phyloP scores from a whole-genome alignment of 768 basidiomycete genomes.

The Lactarius sanguifluus region DNA sequence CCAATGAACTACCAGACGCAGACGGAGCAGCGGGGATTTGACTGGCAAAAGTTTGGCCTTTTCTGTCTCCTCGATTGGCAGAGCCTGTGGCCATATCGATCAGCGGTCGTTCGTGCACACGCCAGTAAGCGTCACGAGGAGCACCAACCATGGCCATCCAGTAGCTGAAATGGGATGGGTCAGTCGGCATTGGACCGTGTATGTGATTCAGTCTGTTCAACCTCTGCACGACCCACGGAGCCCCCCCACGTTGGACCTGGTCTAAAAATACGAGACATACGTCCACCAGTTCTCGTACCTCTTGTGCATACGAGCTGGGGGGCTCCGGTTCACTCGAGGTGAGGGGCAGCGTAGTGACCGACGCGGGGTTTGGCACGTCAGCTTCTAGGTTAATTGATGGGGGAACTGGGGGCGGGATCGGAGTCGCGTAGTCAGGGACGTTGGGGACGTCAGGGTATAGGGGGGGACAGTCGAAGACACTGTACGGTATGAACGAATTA shows the following conservation, averaged over 20 bases:
- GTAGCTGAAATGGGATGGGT: conserved; percentile 74
- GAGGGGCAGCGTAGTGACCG: background rate
- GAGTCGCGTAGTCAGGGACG: conserved; percentile 1
- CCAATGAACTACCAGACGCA: conserved; percentile 91
- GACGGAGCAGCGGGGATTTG: conserved; percentile 69
- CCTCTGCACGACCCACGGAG: conserved; percentile 92
- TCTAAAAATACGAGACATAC: conserved; percentile 61
- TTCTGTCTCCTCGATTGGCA: conserved; percentile 90
- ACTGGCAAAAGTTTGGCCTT: conserved; percentile 86
- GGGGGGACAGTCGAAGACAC: conserved; percentile 31
- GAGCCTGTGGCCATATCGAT: conserved; percentile 41
- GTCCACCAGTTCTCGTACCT: conserved; percentile 42
- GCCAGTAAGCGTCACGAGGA: conserved; percentile 3
- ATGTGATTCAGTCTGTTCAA: conserved; percentile 76
- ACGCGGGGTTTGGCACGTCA: conserved; percentile 7
- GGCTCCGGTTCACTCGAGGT: conserved; percentile 1
- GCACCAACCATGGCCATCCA: conserved; percentile 79
- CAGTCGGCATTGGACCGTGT: conserved; percentile 73
- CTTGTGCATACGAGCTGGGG: conserved; percentile 13
- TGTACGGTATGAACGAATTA: conserved; percentile 20
- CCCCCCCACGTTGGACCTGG: conserved; percentile 64
- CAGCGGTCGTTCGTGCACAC: conserved; percentile 10
- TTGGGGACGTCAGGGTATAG: conserved; percentile 20
- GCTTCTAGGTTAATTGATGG: conserved; percentile 2
- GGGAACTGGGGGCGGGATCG: conserved; percentile 18